Evolutionary conservation across 1,139 yeast species (phyloP).

Genomic region (Yamadazyma aaseri): DNA sequence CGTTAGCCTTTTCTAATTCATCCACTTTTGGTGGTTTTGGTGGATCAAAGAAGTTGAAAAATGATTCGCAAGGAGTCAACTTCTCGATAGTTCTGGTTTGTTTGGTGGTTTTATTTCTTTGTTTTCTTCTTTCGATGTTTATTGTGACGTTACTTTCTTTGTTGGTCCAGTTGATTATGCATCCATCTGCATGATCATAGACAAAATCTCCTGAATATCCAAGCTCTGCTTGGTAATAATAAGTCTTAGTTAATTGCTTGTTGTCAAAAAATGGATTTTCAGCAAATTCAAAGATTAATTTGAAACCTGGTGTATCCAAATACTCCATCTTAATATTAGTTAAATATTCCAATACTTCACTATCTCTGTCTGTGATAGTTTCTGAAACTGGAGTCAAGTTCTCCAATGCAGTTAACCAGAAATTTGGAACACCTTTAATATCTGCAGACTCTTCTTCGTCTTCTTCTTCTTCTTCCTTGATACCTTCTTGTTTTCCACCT

Average conservation of each 20-base stretch:
- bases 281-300: conserved; percentile 75
- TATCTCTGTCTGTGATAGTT: conserved; percentile 86
- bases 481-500: conserved; percentile 32
- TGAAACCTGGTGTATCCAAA: conserved; percentile 86
- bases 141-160: conserved; percentile 84
- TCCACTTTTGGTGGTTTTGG: conserved; percentile 70
- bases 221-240: conserved; percentile 90
- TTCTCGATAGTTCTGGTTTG: conserved; percentile 96
- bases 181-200: conserved; percentile 95
- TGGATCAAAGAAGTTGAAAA: conserved; percentile 93
- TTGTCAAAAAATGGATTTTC: conserved; percentile 80
- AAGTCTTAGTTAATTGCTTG: conserved; percentile 72
- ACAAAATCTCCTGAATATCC: conserved; percentile 96
- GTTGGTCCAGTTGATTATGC: conserved; percentile 78
- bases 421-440: conserved; percentile 80
- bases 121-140: conserved; percentile 89
- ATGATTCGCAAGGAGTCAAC: conserved; percentile 87
- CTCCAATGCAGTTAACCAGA: conserved; percentile 95
- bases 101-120: conserved; percentile 95
- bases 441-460: conserved; percentile 40
- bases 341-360: conserved; percentile 72
- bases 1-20: conserved; percentile 28
- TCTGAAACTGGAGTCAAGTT: conserved; percentile 81
- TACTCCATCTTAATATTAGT: conserved; percentile 78
- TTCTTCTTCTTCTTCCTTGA: conserved; percentile 46